Evolutionary conservation across 768 basidiomycete species (phyloP), one percentile per base, ranked within the genome.

Genomic region (Kwoniella bestiolae): DNA sequence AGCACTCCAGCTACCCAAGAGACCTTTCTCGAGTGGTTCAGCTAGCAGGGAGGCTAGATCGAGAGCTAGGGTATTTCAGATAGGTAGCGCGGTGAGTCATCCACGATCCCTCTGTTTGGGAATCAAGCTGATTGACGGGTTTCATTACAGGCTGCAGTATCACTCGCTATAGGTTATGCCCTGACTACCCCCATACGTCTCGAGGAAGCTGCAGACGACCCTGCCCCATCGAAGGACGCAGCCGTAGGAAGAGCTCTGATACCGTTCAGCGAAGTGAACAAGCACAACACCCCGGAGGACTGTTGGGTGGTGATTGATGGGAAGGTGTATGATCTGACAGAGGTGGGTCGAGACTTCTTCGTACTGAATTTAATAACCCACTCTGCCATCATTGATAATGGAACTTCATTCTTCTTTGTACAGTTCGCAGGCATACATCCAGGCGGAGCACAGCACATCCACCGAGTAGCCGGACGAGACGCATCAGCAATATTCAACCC

Each of bases 251-350:
- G 60, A 52, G 75, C 69, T 3, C 51, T 80, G 50, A 81, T 81
- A 66, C 71, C 79, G 1, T 77, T 73, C 65, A 55, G 56, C 12
- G 79, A 81, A 59, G 77, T 81, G 1, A 74, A 76, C 56, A 73
- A 76, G 60, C 80, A 81, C 44, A 73, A 75, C 46, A 67, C 66
- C 4, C 56, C 61, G 9, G 75, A 78, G 3, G 75, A 76, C 51
- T 70, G 74, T 25, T 81, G 80, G 80, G 76, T 81, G 1, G 71
- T 81, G 6, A 74, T 80, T 49, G 71, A 74, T 35, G 79, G 79
- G 2, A 74, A 71, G 41, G 71, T 79, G 14, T 81, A 78, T 68
- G 80, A 81, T 62, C 62, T 81, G 50, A 79, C 80, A 2, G 72
- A 75, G 66, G 78, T 81, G 41, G 62, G 73, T 60, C 11, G 23